Conservation (phyloP, 2,329 filamentous ascomycete genomes). For the Claviceps humidiphila region DNA sequence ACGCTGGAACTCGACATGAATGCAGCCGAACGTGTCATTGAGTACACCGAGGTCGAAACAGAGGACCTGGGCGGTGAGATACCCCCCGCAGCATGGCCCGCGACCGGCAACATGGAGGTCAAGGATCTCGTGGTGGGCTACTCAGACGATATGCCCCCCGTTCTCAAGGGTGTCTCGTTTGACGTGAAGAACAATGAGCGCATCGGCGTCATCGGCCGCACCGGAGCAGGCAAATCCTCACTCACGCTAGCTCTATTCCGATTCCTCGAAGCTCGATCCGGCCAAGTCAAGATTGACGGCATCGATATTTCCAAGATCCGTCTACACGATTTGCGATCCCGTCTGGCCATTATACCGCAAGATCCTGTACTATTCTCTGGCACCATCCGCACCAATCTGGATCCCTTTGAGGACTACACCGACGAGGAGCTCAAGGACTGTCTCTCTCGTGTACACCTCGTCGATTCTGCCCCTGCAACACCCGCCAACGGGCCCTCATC, state of each 20-base stretch:
- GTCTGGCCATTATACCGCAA: constrained; percentile 67
- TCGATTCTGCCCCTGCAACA: constrained; percentile 28
- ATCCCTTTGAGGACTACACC: constrained; percentile 58
- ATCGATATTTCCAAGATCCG: constrained; percentile 61
- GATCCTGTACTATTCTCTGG: constrained; percentile 74
- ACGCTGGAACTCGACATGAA: constrained; percentile 70
- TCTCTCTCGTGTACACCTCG: constrained; percentile 57
- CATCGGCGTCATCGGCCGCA: constrained; percentile 65
- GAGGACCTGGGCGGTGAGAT: constrained; percentile 49
- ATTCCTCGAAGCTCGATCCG: constrained; percentile 56
- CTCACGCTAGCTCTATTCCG: constrained; percentile 65
- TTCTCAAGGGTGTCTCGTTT: constrained; percentile 58
- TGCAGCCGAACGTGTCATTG: constrained; percentile 59
- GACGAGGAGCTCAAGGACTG: constrained; percentile 58
- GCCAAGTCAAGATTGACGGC: constrained; percentile 57
- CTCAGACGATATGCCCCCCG: constrained; percentile 55
- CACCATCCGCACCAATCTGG: constrained; percentile 62
- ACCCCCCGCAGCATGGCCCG: constrained; percentile 62
- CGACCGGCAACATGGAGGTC: constrained; percentile 60
- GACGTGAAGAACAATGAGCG: constrained; percentile 52
- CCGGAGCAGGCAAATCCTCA: constrained; percentile 66
- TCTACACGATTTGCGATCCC: constrained; percentile 56
- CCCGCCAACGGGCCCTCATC: constrained; percentile 26
- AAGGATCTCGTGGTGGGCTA: constrained; percentile 59
- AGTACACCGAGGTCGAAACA: constrained; percentile 57